Conservation (phyloP, 2,329 filamentous ascomycete genomes). For the Botrytis aclada region DNA sequence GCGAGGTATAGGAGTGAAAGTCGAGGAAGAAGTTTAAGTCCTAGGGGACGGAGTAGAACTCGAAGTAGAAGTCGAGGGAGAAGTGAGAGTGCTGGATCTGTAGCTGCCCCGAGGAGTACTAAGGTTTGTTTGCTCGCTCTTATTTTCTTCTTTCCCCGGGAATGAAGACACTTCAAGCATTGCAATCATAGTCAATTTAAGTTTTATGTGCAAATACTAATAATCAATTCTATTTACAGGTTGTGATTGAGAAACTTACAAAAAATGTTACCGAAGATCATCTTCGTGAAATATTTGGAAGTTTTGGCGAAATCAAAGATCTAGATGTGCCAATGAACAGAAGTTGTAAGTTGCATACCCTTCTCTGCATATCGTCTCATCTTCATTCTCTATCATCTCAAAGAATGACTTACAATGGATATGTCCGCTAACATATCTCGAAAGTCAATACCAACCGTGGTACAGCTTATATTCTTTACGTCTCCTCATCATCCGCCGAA, state of each 20-base stretch:
- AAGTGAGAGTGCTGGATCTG: constrained; percentile 35
- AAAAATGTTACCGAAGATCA: constrained; percentile 92
- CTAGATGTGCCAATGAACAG: constrained; percentile 88
- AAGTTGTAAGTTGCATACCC: constrained; percentile 58
- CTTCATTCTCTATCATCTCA: background rate
- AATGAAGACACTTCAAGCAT: background rate
- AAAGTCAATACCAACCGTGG: constrained; percentile 85
- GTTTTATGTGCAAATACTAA: constrained; percentile 41
- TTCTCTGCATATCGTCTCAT: background rate
- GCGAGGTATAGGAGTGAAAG: constrained; percentile 30
- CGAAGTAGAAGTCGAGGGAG: constrained; percentile 6
- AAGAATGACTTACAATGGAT: constrained; percentile 15
- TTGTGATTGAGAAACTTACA: constrained; percentile 92
- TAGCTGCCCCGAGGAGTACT: constrained; percentile 45
- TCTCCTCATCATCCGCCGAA: constrained; percentile 74
- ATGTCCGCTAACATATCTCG: constrained; percentile 26
- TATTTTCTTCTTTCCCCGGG: background rate
- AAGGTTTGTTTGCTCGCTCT: constrained; percentile 43
- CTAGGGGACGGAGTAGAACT: constrained; percentile 27
- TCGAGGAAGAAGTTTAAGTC: constrained; percentile 36
- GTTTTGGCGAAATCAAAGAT: constrained; percentile 81
- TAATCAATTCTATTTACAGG: constrained; percentile 42
- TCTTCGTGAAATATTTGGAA: constrained; percentile 85
- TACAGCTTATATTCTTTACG: constrained; percentile 87
- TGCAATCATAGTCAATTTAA: constrained; percentile 1